A percentile compares a stretch with the other conserved stretches of the same genome.
Evolutionary conservation across 2,329 filamentous ascomycete genomes (phyloP).

Genomic region (Monosporascus sp.): DNA sequence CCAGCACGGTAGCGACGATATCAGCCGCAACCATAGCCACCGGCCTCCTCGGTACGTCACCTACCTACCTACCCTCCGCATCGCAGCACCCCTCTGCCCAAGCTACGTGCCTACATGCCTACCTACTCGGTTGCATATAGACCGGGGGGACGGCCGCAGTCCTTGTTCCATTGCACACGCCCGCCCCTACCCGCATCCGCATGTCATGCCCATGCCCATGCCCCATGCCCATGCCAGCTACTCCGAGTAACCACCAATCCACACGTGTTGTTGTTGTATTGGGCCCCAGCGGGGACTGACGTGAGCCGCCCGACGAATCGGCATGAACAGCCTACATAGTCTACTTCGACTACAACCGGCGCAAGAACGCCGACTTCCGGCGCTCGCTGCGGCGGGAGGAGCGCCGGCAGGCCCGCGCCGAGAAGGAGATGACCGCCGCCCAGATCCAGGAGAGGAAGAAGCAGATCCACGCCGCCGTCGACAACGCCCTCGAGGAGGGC

Average conservation of each 20-base stretch:
- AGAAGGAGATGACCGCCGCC: conserved; percentile 67
- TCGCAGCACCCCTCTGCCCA: background rate
- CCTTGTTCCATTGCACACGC: too few relatives aligned
- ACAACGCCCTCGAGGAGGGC: conserved; percentile 81
- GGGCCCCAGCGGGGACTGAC: background rate
- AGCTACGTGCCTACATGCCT: too few relatives aligned
- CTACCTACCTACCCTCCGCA: background rate
- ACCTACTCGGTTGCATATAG: too few relatives aligned
- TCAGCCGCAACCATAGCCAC: conserved; percentile 57
- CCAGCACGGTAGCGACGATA: conserved; percentile 54
- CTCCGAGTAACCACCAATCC: too few relatives aligned
- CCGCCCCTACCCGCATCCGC: too few relatives aligned
- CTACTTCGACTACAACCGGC: conserved; percentile 66
- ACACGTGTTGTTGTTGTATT: too few relatives aligned
- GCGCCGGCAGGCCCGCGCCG: conserved; percentile 64
- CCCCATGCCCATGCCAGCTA: too few relatives aligned
- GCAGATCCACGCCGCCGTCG: conserved; percentile 69
- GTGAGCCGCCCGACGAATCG: background rate
- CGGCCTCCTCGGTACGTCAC: conserved; percentile 51
- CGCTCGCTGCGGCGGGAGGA: conserved; percentile 69
- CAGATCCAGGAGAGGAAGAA: conserved; percentile 64
- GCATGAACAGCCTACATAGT: conserved; percentile 51
- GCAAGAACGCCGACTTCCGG: conserved; percentile 60
- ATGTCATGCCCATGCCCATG: too few relatives aligned
- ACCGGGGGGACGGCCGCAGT: too few relatives aligned